A percentile compares a stretch with the other conserved stretches of the same genome.
phyloP scores from a whole-genome alignment of 768 basidiomycete genomes.

The Hygrophorus russula region DNA sequence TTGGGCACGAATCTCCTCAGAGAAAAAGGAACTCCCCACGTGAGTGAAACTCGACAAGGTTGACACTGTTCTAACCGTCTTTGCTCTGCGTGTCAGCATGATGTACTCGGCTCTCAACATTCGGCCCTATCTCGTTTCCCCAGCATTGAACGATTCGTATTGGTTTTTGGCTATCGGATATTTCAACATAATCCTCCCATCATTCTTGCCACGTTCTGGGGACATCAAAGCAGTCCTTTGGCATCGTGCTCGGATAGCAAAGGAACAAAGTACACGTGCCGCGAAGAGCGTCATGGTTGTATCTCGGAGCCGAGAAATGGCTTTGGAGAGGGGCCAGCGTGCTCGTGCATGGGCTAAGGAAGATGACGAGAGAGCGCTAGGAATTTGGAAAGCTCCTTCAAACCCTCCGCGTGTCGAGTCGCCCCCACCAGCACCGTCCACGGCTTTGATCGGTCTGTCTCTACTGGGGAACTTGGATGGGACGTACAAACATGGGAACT shows the following conservation, averaged over 20 bases:
- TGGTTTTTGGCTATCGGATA: slow-evolving; percentile 78
- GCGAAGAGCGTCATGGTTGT: slow-evolving; percentile 54
- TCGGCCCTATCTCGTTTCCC: slow-evolving; percentile 42
- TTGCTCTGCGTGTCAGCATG: slow-evolving; percentile 38
- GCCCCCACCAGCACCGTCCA: slow-evolving; percentile 33
- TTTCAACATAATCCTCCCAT: slow-evolving; percentile 73
- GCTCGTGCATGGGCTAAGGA: slow-evolving; percentile 62
- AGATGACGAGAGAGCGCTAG: slow-evolving; percentile 53
- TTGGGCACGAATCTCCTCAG: slow-evolving; percentile 44
- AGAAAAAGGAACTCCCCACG: slow-evolving; percentile 40
- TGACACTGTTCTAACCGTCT: background rate
- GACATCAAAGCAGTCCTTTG: slow-evolving; percentile 46
- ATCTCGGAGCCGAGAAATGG: slow-evolving; percentile 55
- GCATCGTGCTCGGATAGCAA: slow-evolving; percentile 61
- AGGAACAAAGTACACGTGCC: slow-evolving; percentile 53
- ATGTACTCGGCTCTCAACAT: slow-evolving; percentile 84
- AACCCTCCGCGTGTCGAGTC: slow-evolving; percentile 6
- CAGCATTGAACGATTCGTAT: slow-evolving; percentile 46
- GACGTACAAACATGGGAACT: slow-evolving; percentile 60
- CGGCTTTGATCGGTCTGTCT: slow-evolving; percentile 66
- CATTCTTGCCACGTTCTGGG: slow-evolving; percentile 44
- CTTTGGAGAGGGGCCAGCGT: slow-evolving; percentile 44
- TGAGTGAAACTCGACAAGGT: slow-evolving; percentile 15
- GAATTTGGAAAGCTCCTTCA: slow-evolving; percentile 24
- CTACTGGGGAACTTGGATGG: slow-evolving; percentile 79